phyloP scores from a whole-genome alignment of 208 protist genomes.

The Trypanosoma lewisi region DNA sequence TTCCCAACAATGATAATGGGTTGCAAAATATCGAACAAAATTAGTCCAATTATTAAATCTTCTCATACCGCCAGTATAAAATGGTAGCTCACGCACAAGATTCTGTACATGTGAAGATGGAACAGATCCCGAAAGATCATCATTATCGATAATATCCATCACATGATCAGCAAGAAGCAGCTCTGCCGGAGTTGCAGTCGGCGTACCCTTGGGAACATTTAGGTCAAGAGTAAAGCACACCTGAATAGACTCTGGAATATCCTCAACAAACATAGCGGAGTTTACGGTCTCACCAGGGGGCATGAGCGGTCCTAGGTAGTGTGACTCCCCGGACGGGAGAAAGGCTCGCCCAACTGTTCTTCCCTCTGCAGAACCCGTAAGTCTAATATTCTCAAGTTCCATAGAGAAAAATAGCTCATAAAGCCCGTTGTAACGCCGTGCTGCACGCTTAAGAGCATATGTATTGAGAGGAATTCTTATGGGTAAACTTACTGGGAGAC shows the following conservation, averaged over 20 bases:
- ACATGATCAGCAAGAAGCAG: constrained; percentile 74
- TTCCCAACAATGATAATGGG: constrained; percentile 46
- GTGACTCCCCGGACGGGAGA: constrained; percentile 11
- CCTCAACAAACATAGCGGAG: constrained; percentile 45
- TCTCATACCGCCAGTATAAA: constrained; percentile 45
- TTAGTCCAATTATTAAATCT: constrained; percentile 61
- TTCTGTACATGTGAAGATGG: constrained; percentile 69
- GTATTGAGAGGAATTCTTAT: constrained; percentile 3
- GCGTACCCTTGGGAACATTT: constrained; percentile 19
- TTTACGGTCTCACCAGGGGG: constrained; percentile 10
- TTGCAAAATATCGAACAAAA: constrained; percentile 40
- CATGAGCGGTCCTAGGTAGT: constrained; percentile 38
- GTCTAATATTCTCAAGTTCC: constrained; percentile 7
- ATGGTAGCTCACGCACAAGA: constrained; percentile 61
- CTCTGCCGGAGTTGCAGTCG: constrained; percentile 44
- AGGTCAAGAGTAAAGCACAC: constrained; percentile 39
- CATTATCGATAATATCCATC: constrained; percentile 59
- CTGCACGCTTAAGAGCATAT: background rate
- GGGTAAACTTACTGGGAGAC: background rate
- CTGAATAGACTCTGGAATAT: constrained; percentile 31
- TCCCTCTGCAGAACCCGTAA: background rate
- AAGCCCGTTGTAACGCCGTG: constrained; percentile 21
- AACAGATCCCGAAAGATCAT: constrained; percentile 60
- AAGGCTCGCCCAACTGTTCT: constrained; percentile 16
- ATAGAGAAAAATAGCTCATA: constrained; percentile 24